These are phyloP conservation scores for Alternaria brassicae DNA, from an alignment of 2,329 filamentous ascomycete species.

Conservation along the genomic window DNA sequence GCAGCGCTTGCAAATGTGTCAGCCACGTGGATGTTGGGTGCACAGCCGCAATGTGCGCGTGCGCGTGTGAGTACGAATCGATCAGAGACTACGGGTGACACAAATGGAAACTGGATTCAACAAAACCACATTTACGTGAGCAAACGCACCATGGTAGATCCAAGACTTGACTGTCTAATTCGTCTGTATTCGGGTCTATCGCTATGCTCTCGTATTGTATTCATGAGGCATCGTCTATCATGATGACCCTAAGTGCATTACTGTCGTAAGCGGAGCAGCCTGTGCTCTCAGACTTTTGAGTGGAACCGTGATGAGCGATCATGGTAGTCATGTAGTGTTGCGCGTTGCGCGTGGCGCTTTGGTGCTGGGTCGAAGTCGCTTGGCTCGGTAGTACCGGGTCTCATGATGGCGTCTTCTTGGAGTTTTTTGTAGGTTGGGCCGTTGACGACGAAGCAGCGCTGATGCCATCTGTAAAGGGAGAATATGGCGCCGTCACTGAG, in stretches of 20 bases:
- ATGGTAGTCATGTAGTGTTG: neutral
- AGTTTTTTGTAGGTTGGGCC: constrained; percentile 33
- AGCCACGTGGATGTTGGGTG: constrained; percentile 6
- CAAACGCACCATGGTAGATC: constrained; percentile 2
- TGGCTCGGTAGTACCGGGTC: constrained; percentile 6
- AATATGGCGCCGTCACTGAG: constrained; percentile 65
- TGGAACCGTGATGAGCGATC: constrained; percentile 3
- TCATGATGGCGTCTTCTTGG: constrained; percentile 44
- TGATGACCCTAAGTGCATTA: constrained; percentile 32
- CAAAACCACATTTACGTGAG: neutral
- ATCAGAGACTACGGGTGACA: neutral
- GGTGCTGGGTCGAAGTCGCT: neutral
- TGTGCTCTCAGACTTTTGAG: constrained; percentile 33
- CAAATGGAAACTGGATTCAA: neutral
- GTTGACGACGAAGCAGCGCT: constrained; percentile 31
- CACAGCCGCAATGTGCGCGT: constrained; percentile 13
- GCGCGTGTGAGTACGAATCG: constrained; percentile 5
- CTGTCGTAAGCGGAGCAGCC: constrained; percentile 33
- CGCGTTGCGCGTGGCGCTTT: constrained; percentile 8
- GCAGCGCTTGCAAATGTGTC: constrained; percentile 3
- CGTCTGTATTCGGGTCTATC: constrained; percentile 27
- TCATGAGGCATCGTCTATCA: constrained; percentile 39
- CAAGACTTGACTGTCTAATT: constrained; percentile 17
- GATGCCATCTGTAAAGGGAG: constrained; percentile 63
- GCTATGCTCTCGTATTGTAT: constrained; percentile 28